Conservation (phyloP, 176 grass and related monocot genomes). For the Triticum monococcum region DNA sequence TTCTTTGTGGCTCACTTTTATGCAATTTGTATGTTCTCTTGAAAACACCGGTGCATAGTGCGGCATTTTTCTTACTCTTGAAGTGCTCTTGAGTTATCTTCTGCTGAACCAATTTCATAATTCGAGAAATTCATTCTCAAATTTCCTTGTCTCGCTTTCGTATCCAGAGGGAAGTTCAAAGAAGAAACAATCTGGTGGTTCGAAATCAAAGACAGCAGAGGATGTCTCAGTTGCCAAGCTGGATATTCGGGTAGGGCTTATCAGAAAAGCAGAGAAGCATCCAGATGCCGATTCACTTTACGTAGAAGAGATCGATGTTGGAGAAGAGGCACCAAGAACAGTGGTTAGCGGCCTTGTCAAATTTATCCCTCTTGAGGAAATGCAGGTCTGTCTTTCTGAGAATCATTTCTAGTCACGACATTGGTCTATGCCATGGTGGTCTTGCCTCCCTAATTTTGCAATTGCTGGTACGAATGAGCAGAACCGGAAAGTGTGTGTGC, state of each 20-base stretch:
- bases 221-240: slow-evolving; percentile 66
- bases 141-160: not conserved
- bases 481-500: slow-evolving; percentile 75
- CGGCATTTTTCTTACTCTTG: not conserved
- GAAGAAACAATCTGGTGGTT: slow-evolving; percentile 58
- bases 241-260: slow-evolving; percentile 84
- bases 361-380: slow-evolving; percentile 85
- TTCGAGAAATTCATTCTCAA: not conserved
- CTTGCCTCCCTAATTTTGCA: slow-evolving; percentile 4
- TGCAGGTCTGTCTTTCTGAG: slow-evolving; percentile 57
- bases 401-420: not conserved
- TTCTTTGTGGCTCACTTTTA: not conserved
- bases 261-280: slow-evolving; percentile 89
- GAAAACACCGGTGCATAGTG: not conserved
- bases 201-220: slow-evolving; percentile 70
- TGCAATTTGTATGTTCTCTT: not conserved
- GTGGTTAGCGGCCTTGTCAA: slow-evolving; percentile 94
- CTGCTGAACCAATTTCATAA: not conserved
- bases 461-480: slow-evolving; percentile 32
- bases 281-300: slow-evolving; percentile 95
- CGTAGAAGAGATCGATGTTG: slow-evolving; percentile 94
- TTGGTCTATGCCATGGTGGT: not conserved
- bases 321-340: slow-evolving; percentile 78
- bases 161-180: slow-evolving; percentile 48
- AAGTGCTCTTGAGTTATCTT: not conserved